These are phyloP conservation scores for Phanerochaete carnosa DNA, from an alignment of 768 basidiomycete species.

Conservation along the genomic window DNA sequence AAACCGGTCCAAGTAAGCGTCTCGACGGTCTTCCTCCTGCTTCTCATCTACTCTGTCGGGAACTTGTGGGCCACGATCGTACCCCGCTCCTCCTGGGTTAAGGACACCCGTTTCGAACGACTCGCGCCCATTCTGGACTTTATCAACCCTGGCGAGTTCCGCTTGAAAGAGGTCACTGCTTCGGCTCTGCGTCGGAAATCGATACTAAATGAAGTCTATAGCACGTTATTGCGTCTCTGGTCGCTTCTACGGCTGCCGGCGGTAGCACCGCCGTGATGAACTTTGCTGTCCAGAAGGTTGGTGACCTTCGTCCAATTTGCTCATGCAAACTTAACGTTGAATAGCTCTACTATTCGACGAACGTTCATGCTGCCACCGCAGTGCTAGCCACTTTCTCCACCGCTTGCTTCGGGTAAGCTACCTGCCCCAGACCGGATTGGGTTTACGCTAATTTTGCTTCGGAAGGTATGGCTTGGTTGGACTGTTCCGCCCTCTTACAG, in stretches of 20 bases:
- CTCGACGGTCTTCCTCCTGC: constrained; percentile 56
- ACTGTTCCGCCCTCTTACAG: constrained; percentile 52
- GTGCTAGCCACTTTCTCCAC: constrained; percentile 63
- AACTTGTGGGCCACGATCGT: constrained; percentile 47
- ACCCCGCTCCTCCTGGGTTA: constrained; percentile 37
- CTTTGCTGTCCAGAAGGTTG: constrained; percentile 57
- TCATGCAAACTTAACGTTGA: not conserved
- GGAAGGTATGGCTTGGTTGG: constrained; percentile 57
- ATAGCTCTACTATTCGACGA: constrained; percentile 57
- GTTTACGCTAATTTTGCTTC: constrained; percentile 26
- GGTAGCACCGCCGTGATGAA: constrained; percentile 55
- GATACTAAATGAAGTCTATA: constrained; percentile 18
- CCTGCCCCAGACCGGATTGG: not conserved
- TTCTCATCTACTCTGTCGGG: constrained; percentile 50
- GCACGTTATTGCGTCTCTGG: constrained; percentile 56
- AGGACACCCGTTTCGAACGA: constrained; percentile 41
- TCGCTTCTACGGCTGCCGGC: constrained; percentile 53
- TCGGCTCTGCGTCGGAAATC: not conserved
- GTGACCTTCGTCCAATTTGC: constrained; percentile 9
- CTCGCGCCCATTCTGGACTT: constrained; percentile 42
- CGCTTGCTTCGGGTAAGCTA: constrained; percentile 46
- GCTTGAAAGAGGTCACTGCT: constrained; percentile 50
- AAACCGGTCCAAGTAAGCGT: constrained; percentile 53
- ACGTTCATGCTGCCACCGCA: constrained; percentile 52
- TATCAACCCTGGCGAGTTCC: constrained; percentile 55